Conservation (phyloP, 1,284 basidiomycete genomes). For the Sporisorium exsertum region DNA sequence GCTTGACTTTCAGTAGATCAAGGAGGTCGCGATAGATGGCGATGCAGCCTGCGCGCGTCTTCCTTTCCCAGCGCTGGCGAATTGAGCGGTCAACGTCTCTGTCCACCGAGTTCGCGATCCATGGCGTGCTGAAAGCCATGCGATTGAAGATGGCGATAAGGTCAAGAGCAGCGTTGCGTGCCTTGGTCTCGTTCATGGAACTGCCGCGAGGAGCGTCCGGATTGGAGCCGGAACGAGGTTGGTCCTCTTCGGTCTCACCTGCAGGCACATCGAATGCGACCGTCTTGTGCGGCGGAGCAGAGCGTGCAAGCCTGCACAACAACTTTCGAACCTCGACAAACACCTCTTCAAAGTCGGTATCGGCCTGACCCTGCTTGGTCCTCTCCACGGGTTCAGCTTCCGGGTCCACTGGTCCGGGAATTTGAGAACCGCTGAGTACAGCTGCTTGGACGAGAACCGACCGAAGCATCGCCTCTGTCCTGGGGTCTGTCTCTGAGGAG, state of each 20-base stretch:
- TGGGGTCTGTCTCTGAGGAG: constrained; percentile 45
- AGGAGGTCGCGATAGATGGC: constrained; percentile 64
- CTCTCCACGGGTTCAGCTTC: constrained; percentile 28
- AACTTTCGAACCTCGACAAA: constrained; percentile 52
- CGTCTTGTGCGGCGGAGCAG: constrained; percentile 14
- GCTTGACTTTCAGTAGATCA: constrained; percentile 45
- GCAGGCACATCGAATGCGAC: constrained; percentile 21
- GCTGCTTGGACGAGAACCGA: constrained; percentile 64
- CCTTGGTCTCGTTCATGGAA: constrained; percentile 31
- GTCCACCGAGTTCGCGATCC: constrained; percentile 53
- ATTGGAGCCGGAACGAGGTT: constrained; percentile 10
- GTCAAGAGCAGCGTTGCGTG: constrained; percentile 57
- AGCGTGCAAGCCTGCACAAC: constrained; percentile 45
- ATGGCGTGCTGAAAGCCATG: constrained; percentile 65
- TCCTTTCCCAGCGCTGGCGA: constrained; percentile 44
- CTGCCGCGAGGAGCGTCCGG: constrained; percentile 4
- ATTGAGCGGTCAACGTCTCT: constrained; percentile 31
- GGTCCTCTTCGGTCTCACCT: constrained; percentile 12
- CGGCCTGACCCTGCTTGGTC: constrained; percentile 8
- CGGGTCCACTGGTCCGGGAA: constrained; percentile 42
- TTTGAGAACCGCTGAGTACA: constrained; percentile 49
- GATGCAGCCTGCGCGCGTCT: constrained; percentile 56
- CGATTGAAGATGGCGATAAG: constrained; percentile 65
- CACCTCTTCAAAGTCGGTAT: constrained; percentile 43
- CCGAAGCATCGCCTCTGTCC: constrained; percentile 51